Evolutionary conservation across 768 basidiomycete genomes (phyloP), one percentile per base, ranked within the genome.

Genomic region (Daedalea quercina): DNA sequence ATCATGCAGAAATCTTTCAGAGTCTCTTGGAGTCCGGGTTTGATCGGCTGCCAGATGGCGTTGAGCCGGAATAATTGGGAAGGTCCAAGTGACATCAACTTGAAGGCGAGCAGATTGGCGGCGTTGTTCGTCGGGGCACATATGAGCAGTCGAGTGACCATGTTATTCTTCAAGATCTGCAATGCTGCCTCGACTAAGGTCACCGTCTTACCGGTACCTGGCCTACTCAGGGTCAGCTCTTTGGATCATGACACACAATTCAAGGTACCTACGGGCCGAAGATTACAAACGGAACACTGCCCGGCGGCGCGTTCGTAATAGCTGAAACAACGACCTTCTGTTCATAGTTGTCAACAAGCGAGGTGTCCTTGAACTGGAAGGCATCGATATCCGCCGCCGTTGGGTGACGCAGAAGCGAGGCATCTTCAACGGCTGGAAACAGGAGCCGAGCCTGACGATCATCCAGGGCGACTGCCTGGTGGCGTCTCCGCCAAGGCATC

Each of bases 41-140:
- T 24, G 34, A 64, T 42, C 24, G 63, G 57, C 1, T 80, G 72
- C 6, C 76, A 73, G 7, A 73, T 65, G 0, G 84, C 71, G 51
- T 82, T 78, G n/a, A 84, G 67, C 3, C 84, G 71, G 63, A 83
- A 80, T 22, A 85, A 60, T 34, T 74, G 58, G 0, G 61, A 58
- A 1, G 57, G 54, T 20, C 34, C 51, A 1, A 68, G 49, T 54
- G 47, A 47, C 0, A 9, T 47, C 17, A 72, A 62, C n/a, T 65
- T 65, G 2, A 56, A 46, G 1, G 68, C 63, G 22, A 73, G 59
- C 9, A 69, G 44, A 54, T 73, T 69, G 1, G 69, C 65, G 1
- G 71, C 70, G 8, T 63, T 61, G 50, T 73, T 73, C 42, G 63
- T 67, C 9, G 69, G 71, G 4, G 71, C 68, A 44, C 71, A 72